A percentile compares a stretch with the other conserved stretches of the same genome.
These are phyloP conservation scores for Lactifluus volemus DNA, from an alignment of 768 basidiomycete species.

Conservation along the genomic window DNA sequence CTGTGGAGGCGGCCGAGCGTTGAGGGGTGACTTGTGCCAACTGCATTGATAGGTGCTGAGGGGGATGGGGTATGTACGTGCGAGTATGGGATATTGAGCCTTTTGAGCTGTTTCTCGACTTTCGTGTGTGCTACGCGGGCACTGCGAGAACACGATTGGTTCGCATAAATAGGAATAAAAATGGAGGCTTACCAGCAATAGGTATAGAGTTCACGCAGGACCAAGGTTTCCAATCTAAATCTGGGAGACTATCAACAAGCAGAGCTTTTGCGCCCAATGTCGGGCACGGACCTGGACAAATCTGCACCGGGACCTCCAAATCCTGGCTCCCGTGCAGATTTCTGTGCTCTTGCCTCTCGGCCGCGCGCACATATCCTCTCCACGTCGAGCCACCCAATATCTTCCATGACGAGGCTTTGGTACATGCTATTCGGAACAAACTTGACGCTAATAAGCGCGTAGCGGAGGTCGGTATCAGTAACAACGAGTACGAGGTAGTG, in stretches of 20 bases:
- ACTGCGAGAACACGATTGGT: constrained; percentile 30
- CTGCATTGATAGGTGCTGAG: constrained; percentile 19
- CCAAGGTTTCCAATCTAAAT: constrained; percentile 65
- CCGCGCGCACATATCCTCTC: constrained; percentile 44
- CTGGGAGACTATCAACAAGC: constrained; percentile 15
- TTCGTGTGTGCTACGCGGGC: constrained; percentile 87
- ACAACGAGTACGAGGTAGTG: constrained; percentile 85
- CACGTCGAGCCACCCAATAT: constrained; percentile 74
- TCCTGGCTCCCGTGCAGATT: constrained; percentile 25
- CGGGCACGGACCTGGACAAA: constrained; percentile 8
- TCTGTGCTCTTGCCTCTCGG: constrained; percentile 21
- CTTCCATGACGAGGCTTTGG: constrained; percentile 57
- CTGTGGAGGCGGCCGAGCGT: constrained; percentile 56
- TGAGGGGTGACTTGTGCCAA: constrained; percentile 25
- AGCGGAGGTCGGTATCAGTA: constrained; percentile 67
- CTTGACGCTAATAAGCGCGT: constrained; percentile 69
- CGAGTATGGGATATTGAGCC: constrained; percentile 67
- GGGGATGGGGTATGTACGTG: constrained; percentile 54
- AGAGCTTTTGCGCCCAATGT: neutral
- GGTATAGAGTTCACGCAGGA: constrained; percentile 69
- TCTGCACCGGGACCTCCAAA: constrained; percentile 1
- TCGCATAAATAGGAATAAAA: neutral
- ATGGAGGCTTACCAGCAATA: constrained; percentile 65
- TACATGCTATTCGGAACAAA: constrained; percentile 46
- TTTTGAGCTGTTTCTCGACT: constrained; percentile 81